Percentiles rank a stretch among this genome's conserved stretches.
Conservation (phyloP, 2,329 filamentous ascomycete species). For the Fusarium luffae region DNA sequence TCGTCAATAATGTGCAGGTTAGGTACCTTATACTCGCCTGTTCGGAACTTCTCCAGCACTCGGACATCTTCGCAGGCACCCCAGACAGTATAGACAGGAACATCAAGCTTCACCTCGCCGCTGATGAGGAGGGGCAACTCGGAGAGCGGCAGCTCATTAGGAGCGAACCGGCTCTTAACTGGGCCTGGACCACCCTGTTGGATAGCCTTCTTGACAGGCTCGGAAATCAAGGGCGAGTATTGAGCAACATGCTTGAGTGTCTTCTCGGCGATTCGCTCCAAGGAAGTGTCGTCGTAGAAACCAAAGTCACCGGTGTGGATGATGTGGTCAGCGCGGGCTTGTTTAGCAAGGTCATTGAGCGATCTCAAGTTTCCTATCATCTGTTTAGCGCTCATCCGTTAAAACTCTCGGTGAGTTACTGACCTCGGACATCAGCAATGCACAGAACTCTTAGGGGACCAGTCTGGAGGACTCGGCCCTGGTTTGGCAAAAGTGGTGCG, state of each 20-base stretch:
- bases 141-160: slow-evolving; percentile 87
- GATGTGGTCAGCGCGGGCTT: slow-evolving; percentile 95
- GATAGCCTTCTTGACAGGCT: slow-evolving; percentile 76
- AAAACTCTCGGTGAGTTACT: slow-evolving; percentile 32
- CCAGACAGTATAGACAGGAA: slow-evolving; percentile 99
- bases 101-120: slow-evolving; percentile 89
- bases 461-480: slow-evolving; percentile 73
- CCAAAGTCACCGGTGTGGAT: slow-evolving; percentile 99
- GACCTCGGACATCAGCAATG: slow-evolving; percentile 79
- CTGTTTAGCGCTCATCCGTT: slow-evolving; percentile 26
- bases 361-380: slow-evolving; percentile 88
- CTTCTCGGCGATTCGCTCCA: slow-evolving; percentile 98
- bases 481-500: slow-evolving; percentile 73
- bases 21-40: slow-evolving; percentile 95
- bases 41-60: slow-evolving; percentile 96
- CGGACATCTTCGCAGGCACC: slow-evolving; percentile 98
- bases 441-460: slow-evolving; percentile 75
- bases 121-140: slow-evolving; percentile 90
- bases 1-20: slow-evolving; percentile 99
- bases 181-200: slow-evolving; percentile 74
- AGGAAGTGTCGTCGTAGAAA: slow-evolving; percentile 95
- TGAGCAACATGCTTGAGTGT: slow-evolving; percentile 98
- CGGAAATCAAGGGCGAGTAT: slow-evolving; percentile 93
- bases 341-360: slow-evolving; percentile 94
- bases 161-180: slow-evolving; percentile 85